Evolutionary conservation across 331 rosid genomes (phyloP).

Genomic region (Quercus phellos): DNA sequence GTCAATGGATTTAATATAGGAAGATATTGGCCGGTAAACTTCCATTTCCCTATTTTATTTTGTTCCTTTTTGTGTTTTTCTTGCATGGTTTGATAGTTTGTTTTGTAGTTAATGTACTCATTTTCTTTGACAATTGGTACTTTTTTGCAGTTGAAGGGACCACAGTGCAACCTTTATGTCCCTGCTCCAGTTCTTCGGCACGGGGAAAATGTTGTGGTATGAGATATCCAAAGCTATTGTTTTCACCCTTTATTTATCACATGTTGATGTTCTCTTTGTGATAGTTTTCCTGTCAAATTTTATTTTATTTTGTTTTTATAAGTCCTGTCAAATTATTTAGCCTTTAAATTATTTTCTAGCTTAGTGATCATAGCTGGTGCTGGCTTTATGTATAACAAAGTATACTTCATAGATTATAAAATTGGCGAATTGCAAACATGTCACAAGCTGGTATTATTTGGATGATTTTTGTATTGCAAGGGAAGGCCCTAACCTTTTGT

Average conservation of each 20-base stretch:
- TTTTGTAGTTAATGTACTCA: background rate
- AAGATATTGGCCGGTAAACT: slow-evolving; percentile 93
- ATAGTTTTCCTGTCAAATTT: background rate
- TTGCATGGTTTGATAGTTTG: background rate
- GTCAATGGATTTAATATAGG: slow-evolving; percentile 76
- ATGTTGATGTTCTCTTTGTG: background rate
- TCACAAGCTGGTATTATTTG: background rate
- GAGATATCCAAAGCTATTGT: slow-evolving; percentile 10
- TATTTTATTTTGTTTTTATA: no score
- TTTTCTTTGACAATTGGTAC: slow-evolving; percentile 14
- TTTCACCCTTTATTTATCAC: background rate
- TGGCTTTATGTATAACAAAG: background rate
- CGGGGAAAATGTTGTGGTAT: slow-evolving; percentile 72
- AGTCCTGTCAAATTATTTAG: background rate
- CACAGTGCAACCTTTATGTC: slow-evolving; percentile 86
- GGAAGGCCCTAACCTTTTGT: background rate
- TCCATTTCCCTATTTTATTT: slow-evolving; percentile 8
- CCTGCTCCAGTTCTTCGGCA: slow-evolving; percentile 78
- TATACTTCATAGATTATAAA: background rate
- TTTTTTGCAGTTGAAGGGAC: slow-evolving; percentile 62
- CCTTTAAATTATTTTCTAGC: background rate
- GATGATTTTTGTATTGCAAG: background rate
- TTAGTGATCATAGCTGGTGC: background rate
- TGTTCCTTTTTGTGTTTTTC: slow-evolving; percentile 1
- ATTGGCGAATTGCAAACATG: background rate